A percentile compares a stretch with the other conserved stretches of the same genome.
phyloP scores from a whole-genome alignment of 352 stramenopile species.

The Phytopythium delawarense region DNA sequence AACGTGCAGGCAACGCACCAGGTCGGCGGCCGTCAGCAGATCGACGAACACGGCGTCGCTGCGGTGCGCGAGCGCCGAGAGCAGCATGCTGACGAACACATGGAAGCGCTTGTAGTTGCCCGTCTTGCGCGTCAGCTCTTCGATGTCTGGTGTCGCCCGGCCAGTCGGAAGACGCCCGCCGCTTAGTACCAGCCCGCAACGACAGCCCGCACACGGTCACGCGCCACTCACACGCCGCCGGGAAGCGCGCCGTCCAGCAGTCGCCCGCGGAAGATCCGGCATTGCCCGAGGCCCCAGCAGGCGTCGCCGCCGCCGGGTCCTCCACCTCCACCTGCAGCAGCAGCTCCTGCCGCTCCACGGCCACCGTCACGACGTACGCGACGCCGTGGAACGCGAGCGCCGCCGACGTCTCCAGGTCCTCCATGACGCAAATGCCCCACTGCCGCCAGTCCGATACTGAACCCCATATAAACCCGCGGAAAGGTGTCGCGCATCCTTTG shows the following conservation, averaged over 20 bases:
- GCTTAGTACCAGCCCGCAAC: too few relatives aligned
- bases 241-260: constrained; percentile 67
- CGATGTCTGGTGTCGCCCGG: constrained; percentile 49
- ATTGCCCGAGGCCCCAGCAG: neutral
- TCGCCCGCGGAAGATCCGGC: constrained; percentile 5
- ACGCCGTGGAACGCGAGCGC: constrained; percentile 69
- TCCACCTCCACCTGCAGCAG: constrained; percentile 68
- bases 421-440: constrained; percentile 15
- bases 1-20: constrained; percentile 27
- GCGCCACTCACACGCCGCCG: constrained; percentile 27
- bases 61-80: constrained; percentile 63
- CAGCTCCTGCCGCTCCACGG: constrained; percentile 52
- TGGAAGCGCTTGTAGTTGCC: constrained; percentile 92
- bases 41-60: constrained; percentile 90
- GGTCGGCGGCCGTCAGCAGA: constrained; percentile 85
- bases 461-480: neutral
- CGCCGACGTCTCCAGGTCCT: constrained; percentile 60
- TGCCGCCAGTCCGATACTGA: neutral
- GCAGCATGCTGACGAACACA: constrained; percentile 92
- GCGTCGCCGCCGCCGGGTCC: constrained; percentile 11
- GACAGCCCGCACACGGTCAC: neutral
- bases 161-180: too few relatives aligned
- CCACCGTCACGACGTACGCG: constrained; percentile 68
- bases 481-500: neutral
- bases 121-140: constrained; percentile 92